Percentiles rank a stretch among this genome's conserved stretches.
Conservation (phyloP, 805 yeast genomes). For the Teunomyces panamensis region DNA sequence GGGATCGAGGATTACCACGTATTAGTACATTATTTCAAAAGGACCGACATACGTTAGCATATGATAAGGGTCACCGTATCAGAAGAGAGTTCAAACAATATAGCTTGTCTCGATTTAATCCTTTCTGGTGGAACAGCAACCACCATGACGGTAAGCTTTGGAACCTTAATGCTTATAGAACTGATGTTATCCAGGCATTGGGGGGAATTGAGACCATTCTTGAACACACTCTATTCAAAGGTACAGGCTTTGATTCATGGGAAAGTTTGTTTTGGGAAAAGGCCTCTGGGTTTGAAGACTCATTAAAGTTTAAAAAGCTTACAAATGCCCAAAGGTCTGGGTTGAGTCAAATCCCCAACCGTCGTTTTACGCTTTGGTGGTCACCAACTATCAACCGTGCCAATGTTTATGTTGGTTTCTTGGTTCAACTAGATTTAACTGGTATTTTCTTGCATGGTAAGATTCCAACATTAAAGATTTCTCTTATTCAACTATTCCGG, state of each 20-base stretch:
- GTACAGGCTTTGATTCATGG: conserved; percentile 97
- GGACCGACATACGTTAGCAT: conserved; percentile 90
- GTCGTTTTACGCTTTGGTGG: conserved; percentile 99
- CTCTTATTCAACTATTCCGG: conserved; percentile 91
- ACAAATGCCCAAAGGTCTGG: conserved; percentile 98
- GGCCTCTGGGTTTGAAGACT: conserved; percentile 95
- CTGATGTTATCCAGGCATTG: conserved; percentile 94
- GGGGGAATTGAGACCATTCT: conserved; percentile 97
- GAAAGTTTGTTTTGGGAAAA: conserved; percentile 99
- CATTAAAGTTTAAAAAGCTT: conserved; percentile 87
- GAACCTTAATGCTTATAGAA: conserved; percentile 88
- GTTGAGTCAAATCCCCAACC: conserved; percentile 93
- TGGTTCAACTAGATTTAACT: conserved; percentile 92
- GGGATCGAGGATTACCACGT: conserved; percentile 98
- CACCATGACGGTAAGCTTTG: conserved; percentile 95
- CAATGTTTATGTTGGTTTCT: conserved; percentile 94
- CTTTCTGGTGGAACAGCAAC: conserved; percentile 95
- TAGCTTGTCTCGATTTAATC: conserved; percentile 68
- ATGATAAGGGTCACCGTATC: conserved; percentile 89
- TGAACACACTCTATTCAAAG: conserved; percentile 92
- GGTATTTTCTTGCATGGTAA: conserved; percentile 97
- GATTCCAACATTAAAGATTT: conserved; percentile 93
- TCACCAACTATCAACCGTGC: conserved; percentile 98
- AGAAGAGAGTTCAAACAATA: conserved; percentile 77
- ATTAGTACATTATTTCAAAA: conserved; percentile 93